These are phyloP conservation scores for Salvia sclarea DNA, from an alignment of 305 asterid species.

Conservation along the genomic window DNA sequence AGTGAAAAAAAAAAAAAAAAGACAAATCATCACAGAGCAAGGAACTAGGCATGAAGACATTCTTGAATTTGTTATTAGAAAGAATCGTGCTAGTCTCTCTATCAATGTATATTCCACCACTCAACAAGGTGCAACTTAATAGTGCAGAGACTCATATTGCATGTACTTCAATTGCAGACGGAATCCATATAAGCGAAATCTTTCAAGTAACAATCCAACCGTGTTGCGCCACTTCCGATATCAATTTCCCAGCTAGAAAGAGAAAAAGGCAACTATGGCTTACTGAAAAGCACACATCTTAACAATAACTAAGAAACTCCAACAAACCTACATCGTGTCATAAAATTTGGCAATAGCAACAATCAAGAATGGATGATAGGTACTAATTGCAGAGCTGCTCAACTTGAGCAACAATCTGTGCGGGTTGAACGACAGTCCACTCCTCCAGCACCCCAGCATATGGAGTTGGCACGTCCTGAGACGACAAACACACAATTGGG, in stretches of 20 bases:
- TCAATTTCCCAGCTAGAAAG: background rate
- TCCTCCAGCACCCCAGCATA: constrained; percentile 69
- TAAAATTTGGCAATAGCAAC: constrained; percentile 8
- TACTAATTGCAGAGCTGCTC: constrained; percentile 62
- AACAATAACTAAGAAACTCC: background rate
- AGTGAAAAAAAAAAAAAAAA: background rate
- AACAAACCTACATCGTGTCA: constrained; percentile 3
- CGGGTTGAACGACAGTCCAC: constrained; percentile 73
- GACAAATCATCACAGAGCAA: background rate
- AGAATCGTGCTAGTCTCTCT: background rate
- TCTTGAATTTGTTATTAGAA: background rate
- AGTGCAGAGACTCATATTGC: background rate
- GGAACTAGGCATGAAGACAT: background rate
- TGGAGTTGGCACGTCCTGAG: constrained; percentile 78
- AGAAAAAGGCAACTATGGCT: background rate
- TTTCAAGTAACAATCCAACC: background rate
- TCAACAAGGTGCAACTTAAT: background rate
- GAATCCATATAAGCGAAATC: background rate
- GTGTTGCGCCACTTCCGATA: background rate
- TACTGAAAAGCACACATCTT: constrained; percentile 3
- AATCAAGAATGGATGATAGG: constrained; percentile 1
- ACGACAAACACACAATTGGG: constrained; percentile 62
- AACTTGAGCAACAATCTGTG: constrained; percentile 65
- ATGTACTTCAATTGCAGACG: background rate
- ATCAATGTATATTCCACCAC: background rate